A percentile compares a stretch with the other conserved stretches of the same genome.
phyloP scores from a whole-genome alignment of 2,329 filamentous ascomycete genomes.

The Colletotrichum camelliae region DNA sequence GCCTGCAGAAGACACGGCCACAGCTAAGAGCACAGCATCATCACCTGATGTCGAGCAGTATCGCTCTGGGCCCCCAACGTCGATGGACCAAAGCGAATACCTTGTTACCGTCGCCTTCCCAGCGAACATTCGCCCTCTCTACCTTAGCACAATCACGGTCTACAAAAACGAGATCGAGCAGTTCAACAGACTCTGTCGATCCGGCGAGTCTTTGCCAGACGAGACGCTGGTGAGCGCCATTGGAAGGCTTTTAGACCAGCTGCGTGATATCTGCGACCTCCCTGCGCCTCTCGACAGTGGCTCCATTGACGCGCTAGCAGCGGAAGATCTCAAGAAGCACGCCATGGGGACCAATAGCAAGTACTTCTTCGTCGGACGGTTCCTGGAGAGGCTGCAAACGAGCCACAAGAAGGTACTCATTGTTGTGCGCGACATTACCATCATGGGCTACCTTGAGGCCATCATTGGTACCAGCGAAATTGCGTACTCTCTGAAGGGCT shows the following conservation, averaged over 20 bases:
- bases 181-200: constrained; percentile 38
- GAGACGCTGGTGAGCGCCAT: constrained; percentile 47
- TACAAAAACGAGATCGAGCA: constrained; percentile 48
- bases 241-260: constrained; percentile 53
- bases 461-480: constrained; percentile 48
- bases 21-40: constrained; percentile 4
- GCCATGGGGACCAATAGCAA: constrained; percentile 64
- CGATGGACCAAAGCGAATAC: constrained; percentile 45
- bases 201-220: background rate
- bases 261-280: constrained; percentile 63
- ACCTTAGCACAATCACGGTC: constrained; percentile 53
- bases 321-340: constrained; percentile 54
- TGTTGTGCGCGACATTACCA: constrained; percentile 53
- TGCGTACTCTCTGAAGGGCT: constrained; percentile 37
- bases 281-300: constrained; percentile 57
- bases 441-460: constrained; percentile 57
- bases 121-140: constrained; percentile 55
- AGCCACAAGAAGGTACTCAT: constrained; percentile 56
- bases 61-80: background rate
- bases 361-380: constrained; percentile 62
- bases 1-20: constrained; percentile 2
- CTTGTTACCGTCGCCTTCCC: constrained; percentile 63
- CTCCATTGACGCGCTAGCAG: constrained; percentile 39
- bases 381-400: constrained; percentile 51
- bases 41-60: constrained; percentile 13